Percentiles rank a stretch among this genome's conserved stretches.
Conservation (phyloP, 2,329 filamentous ascomycete species). For the Samsoniella hepiali region DNA sequence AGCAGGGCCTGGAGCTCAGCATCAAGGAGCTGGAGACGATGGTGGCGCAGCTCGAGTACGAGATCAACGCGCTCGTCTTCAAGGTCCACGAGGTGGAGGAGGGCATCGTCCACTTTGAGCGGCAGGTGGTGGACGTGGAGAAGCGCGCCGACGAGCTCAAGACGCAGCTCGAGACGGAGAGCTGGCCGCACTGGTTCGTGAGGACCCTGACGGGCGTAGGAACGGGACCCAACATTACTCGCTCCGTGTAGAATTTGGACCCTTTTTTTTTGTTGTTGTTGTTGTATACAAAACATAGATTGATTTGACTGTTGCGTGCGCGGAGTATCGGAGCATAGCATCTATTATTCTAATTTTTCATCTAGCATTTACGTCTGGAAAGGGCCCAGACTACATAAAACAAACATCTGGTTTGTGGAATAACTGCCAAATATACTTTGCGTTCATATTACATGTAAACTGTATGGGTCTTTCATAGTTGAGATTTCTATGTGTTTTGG, state of each 20-base stretch:
- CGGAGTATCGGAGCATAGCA: conserved; percentile 13
- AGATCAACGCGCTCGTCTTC: conserved; percentile 73
- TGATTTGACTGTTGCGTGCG: neutral
- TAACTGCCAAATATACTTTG: neutral
- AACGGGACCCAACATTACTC: conserved; percentile 55
- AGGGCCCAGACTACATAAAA: neutral
- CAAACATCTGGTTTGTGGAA: neutral
- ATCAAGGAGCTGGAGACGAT: conserved; percentile 77
- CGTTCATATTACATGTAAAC: neutral
- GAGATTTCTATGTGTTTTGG: conserved; percentile 7
- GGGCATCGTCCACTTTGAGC: conserved; percentile 74
- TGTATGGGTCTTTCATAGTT: neutral
- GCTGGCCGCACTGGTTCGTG: conserved; percentile 62
- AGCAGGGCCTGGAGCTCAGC: conserved; percentile 63
- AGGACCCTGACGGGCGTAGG: conserved; percentile 59
- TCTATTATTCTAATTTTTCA: neutral
- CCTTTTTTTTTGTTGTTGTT: neutral
- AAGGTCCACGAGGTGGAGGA: conserved; percentile 87
- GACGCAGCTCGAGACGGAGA: conserved; percentile 59
- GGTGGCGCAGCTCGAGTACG: conserved; percentile 85
- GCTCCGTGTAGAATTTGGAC: conserved; percentile 22
- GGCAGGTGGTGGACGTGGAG: conserved; percentile 71
- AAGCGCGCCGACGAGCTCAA: conserved; percentile 61
- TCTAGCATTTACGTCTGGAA: neutral
- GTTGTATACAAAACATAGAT: neutral